Evolutionary conservation across 495 filamentous ascomycete species (phyloP), one percentile per base, ranked within the genome.

Genomic region (Pseudotulostoma volvatum): DNA sequence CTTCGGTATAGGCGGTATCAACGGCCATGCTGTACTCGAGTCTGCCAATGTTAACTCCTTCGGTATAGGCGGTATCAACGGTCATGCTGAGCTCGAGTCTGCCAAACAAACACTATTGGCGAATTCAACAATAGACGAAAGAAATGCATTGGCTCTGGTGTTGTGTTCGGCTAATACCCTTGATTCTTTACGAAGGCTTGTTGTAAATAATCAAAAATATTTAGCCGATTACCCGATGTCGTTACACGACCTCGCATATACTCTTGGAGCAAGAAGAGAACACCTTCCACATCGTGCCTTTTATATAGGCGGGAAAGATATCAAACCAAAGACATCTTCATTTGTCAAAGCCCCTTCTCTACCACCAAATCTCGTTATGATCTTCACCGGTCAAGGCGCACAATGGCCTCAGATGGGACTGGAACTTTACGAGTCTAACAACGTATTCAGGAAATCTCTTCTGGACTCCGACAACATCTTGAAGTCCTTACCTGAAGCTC

Each of bases 381-480:
- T 60, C 1, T 59, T 61, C 33, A 56, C 56, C 0, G 58, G 58
- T 1, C 58, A 61, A 34, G 58, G 58, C 9, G 58, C 54, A 1
- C 58, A 61, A 44, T 61, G 56, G 55, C 48, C 51, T 7, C 38
- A 37, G 9, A 67, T 66, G 62, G 63, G 60, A 7, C 18, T 31
- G 9, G 37, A 51, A 3, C 45, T 65, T 30, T 43, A 63, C 19
- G 34, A 34, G 7, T 17, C 31, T 16, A 51, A 45, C 41, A 33
- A 38, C 7, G 18, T 38, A 1, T 59, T 56, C 33, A 32, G 40
- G 13, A 33, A 39, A 0, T 44, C 34, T 14, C 50, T 61, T 9
- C 13, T 16, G 8, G 9, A 41, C 1, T 37, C 53, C 18, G 52
- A 56, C 16, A 0, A 30, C 7, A 17, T 46, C 21, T 30, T 59